Evolutionary conservation across 1,284 basidiomycete species (phyloP).

Genomic region (Naganishia albida): DNA sequence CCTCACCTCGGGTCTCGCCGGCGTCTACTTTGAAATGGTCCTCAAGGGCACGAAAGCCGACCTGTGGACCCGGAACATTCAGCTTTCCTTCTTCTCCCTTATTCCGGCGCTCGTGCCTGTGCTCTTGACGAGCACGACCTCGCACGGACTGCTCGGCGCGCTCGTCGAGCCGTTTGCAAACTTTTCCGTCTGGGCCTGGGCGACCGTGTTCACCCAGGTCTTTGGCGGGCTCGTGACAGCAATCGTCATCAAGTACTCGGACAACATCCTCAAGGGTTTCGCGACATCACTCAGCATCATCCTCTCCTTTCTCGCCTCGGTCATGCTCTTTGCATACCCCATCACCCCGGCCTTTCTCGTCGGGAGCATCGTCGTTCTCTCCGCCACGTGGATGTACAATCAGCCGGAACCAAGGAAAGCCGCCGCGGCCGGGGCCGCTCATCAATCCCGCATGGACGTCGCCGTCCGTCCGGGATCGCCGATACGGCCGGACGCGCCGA

Average conservation of each 20-base stretch:
- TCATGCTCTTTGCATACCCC: constrained; percentile 81
- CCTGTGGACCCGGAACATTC: constrained; percentile 95
- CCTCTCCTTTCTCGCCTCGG: constrained; percentile 85
- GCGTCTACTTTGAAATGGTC: constrained; percentile 98
- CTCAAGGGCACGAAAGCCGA: constrained; percentile 84
- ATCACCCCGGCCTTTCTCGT: constrained; percentile 81
- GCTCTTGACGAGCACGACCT: constrained; percentile 59
- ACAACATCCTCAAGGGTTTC: constrained; percentile 73
- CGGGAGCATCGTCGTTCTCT: constrained; percentile 77
- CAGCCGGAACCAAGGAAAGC: constrained; percentile 53
- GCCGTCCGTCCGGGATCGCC: constrained; percentile 50
- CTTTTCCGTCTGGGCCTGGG: constrained; percentile 88
- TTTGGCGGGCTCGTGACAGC: constrained; percentile 88
- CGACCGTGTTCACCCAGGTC: constrained; percentile 83
- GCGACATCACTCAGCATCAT: constrained; percentile 91
- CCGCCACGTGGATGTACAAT: constrained; percentile 88
- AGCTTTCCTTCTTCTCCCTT: constrained; percentile 90
- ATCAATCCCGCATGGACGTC: constrained; percentile 39
- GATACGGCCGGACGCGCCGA: constrained; percentile 47
- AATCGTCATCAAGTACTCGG: constrained; percentile 59
- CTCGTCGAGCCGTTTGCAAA: constrained; percentile 48
- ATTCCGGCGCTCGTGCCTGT: constrained; percentile 85
- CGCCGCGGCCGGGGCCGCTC: constrained; percentile 25
- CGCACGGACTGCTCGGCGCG: constrained; percentile 42
- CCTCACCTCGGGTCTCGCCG: constrained; percentile 94